phyloP scores from a whole-genome alignment of 2,329 filamentous ascomycete genomes.

The Canariomyces notabilis region DNA sequence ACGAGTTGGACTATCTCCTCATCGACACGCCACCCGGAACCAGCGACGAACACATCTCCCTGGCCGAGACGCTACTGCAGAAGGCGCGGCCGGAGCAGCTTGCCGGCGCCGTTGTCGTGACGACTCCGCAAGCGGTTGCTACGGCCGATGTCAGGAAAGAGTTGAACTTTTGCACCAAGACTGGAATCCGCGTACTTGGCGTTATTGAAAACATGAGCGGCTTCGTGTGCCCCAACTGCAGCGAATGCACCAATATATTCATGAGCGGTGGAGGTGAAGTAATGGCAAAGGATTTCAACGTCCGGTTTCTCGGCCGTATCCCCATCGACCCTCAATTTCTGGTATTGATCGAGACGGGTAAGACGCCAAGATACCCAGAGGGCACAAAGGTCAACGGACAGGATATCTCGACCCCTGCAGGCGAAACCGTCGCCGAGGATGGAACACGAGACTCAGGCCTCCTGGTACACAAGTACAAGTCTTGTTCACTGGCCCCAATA shows the following conservation, averaged over 20 bases:
- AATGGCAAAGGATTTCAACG: conserved; percentile 82
- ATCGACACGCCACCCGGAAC: conserved; percentile 96
- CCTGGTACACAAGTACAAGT: conserved; percentile 66
- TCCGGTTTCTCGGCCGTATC: conserved; percentile 78
- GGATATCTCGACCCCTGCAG: conserved; percentile 40
- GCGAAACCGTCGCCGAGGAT: conserved; percentile 26
- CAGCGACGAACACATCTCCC: conserved; percentile 92
- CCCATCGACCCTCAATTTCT: conserved; percentile 94
- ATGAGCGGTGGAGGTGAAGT: conserved; percentile 81
- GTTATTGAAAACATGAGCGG: conserved; percentile 97
- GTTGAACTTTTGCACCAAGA: conserved; percentile 88
- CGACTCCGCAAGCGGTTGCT: conserved; percentile 89
- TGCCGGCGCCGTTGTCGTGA: conserved; percentile 87
- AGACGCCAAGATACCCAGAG: conserved; percentile 60
- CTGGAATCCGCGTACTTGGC: conserved; percentile 71
- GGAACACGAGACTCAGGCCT: conserved; percentile 36
- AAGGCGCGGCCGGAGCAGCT: conserved; percentile 62
- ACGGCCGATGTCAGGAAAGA: conserved; percentile 94
- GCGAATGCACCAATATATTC: conserved; percentile 90
- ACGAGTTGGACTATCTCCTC: conserved; percentile 80
- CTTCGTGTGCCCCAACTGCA: conserved; percentile 74
- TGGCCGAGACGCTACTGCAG: conserved; percentile 76
- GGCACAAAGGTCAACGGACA: conserved; percentile 59
- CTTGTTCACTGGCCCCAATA: conserved; percentile 64
- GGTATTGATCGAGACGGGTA: conserved; percentile 72